Evolutionary conservation across 495 filamentous ascomycete species (phyloP).

Genomic region (Echria macrotheca): DNA sequence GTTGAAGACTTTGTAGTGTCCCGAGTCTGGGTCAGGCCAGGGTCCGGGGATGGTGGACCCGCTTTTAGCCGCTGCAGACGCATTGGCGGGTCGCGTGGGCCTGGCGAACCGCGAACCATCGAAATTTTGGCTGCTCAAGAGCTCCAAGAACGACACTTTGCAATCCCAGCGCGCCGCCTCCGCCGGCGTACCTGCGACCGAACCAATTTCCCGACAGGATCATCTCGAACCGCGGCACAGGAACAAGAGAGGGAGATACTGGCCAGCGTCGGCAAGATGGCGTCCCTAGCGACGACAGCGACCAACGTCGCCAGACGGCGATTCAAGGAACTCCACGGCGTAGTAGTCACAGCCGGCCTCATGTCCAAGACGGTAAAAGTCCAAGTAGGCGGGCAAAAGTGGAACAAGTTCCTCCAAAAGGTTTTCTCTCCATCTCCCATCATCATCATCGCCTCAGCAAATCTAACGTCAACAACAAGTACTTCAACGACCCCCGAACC

Average conservation of each 20-base stretch:
- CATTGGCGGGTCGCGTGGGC: neutral
- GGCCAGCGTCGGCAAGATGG: slow-evolving; percentile 30
- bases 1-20: too few relatives aligned
- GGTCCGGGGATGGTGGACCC: neutral
- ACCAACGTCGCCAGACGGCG: slow-evolving; percentile 19
- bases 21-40: neutral
- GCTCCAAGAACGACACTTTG: neutral
- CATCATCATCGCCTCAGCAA: neutral
- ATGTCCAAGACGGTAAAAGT: slow-evolving; percentile 71
- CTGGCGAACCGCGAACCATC: neutral
- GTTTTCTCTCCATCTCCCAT: slow-evolving; percentile 24
- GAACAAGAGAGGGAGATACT: too few relatives aligned
- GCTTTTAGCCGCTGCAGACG: neutral
- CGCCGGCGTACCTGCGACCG: too few relatives aligned
- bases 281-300: slow-evolving; percentile 24
- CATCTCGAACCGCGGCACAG: too few relatives aligned
- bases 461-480: slow-evolving; percentile 27
- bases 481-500: slow-evolving; percentile 41
- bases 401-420: slow-evolving; percentile 56
- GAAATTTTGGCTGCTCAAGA: neutral
- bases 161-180: neutral
- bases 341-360: slow-evolving; percentile 63
- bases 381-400: slow-evolving; percentile 52
- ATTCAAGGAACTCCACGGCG: slow-evolving; percentile 42
- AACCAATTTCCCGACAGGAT: too few relatives aligned